Conservation (phyloP, 495 filamentous ascomycete genomes). For the Wilcoxina mikolae region DNA sequence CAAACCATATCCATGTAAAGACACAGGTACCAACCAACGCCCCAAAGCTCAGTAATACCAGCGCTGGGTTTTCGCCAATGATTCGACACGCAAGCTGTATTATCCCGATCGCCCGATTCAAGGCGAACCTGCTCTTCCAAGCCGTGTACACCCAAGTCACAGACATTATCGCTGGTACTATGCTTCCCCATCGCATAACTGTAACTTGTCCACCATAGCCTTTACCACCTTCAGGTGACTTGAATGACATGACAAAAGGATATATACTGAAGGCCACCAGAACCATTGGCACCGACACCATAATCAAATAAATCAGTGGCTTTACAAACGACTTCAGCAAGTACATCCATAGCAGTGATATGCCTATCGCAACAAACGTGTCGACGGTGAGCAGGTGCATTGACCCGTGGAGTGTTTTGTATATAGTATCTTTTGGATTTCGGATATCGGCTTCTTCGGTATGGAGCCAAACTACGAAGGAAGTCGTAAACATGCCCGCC, state of each 20-base stretch:
- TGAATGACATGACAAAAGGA: conserved; percentile 78
- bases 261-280: conserved; percentile 80
- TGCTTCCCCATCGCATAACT: conserved; percentile 74
- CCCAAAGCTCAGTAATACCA: conserved; percentile 67
- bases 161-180: conserved; percentile 58
- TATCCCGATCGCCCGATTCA: conserved; percentile 66
- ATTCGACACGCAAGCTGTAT: conserved; percentile 76
- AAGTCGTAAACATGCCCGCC: conserved; percentile 69
- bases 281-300: conserved; percentile 72
- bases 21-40: conserved; percentile 59
- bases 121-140: conserved; percentile 59
- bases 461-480: conserved; percentile 75
- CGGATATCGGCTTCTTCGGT: conserved; percentile 48
- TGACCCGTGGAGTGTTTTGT: conserved; percentile 71
- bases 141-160: conserved; percentile 70
- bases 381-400: conserved; percentile 81
- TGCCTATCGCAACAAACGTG: conserved; percentile 72
- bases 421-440: conserved; percentile 57
- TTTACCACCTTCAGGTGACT: conserved; percentile 34
- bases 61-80: conserved; percentile 64
- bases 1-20: conserved; percentile 93
- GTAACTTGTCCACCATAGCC: conserved; percentile 65
- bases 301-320: conserved; percentile 57
- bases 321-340: conserved; percentile 72
- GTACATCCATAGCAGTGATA: conserved; percentile 83